Evolutionary conservation across 2,329 filamentous ascomycete genomes (phyloP), one percentile per base, ranked within the genome.

Genomic region (Blumeriella jaapii): DNA sequence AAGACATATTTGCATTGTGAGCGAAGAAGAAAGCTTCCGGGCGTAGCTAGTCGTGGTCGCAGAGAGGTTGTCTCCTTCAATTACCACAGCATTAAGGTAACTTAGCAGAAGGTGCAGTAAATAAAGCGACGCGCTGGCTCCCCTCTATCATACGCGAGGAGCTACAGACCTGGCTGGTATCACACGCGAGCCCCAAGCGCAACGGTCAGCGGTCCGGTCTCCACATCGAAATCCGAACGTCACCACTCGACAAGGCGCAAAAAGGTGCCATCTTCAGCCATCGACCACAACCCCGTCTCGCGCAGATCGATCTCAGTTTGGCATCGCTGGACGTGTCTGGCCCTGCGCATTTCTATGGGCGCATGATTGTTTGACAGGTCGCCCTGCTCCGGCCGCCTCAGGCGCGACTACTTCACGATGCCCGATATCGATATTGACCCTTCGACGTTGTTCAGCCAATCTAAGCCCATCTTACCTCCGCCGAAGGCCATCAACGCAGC

Each of bases 341-440:
- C 39, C 29, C 32, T 36, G 41, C 27, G 18, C 24, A 38, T 45
- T 47, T 44, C 39, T n/a, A 57, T 57, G 54, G 47, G 41, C 38
- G 27, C 37, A 45, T 50, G 45, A 45, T 35, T 9, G 29, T 25
- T 26, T 19, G n/a, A 33, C 38, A 42, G 44, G 39, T 49, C 46
- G 51, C 49, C 47, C 44, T 52, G 39, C 36, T 35, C 38, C 40
- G 42, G 44, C 47, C 43, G 41, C 38, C 33, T 35, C 39, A 41
- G 42, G 47, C 49, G 48, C 46, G 45, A 49, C 45, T 45, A 23
- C 10, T 14, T 39, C 41, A 49, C 36, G 47, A 79, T 79, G 74
- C 74, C 74, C 51, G 75, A 79, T 61, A 79, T 80, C 61, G 75
- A 79, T 63, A 13, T 27, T 8, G 26, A 35, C 14, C 75, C 75